phyloP scores from a whole-genome alignment of 805 yeast species.

The Hanseniaspora pseudoguilliermondii region DNA sequence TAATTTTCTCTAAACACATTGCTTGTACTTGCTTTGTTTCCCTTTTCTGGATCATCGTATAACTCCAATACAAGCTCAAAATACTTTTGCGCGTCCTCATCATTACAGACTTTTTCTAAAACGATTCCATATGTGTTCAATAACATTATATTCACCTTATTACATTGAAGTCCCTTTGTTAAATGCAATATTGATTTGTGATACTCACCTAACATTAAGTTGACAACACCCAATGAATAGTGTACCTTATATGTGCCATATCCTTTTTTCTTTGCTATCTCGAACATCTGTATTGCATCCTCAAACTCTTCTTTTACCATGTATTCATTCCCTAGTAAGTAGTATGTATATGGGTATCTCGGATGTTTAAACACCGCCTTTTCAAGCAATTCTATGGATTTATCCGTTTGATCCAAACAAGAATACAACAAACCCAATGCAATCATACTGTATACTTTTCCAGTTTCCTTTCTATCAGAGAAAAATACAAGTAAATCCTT shows the following conservation, averaged over 20 bases:
- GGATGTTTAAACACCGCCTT: background rate
- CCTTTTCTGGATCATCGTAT: background rate
- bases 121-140: conserved; percentile 26
- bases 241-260: conserved; percentile 83
- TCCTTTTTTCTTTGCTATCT: conserved; percentile 65
- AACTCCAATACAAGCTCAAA: conserved; percentile 15
- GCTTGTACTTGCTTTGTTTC: background rate
- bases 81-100: conserved; percentile 6
- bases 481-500: background rate
- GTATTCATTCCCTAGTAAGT: conserved; percentile 87
- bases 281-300: conserved; percentile 70
- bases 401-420: conserved; percentile 9
- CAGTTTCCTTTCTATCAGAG: background rate
- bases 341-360: conserved; percentile 51
- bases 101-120: conserved; percentile 14
- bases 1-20: conserved; percentile 10
- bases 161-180: conserved; percentile 11
- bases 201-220: conserved; percentile 71
- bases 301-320: conserved; percentile 82
- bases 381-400: background rate
- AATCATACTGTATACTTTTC: background rate
- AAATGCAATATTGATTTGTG: conserved; percentile 29
- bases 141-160: conserved; percentile 20
- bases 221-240: conserved; percentile 92
- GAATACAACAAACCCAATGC: conserved; percentile 9